Evolutionary conservation across 352 stramenopile species (phyloP), one percentile per base, ranked within the genome.

Genomic region (Phytophthora brassicae): DNA sequence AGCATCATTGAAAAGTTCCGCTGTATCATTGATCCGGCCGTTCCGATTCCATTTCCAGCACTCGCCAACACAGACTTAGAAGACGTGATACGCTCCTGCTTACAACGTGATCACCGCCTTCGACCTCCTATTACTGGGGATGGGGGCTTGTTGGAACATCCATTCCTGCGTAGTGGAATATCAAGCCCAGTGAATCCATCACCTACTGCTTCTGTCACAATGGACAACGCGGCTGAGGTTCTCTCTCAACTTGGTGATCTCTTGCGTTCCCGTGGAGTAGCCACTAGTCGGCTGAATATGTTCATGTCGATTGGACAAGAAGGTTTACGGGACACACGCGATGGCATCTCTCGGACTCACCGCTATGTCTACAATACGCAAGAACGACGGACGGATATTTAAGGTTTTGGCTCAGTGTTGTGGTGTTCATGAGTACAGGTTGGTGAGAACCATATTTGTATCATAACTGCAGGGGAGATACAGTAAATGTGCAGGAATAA

Each of bases 1-100:
- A 96, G 90, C 59, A 96, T 98, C 53, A 96, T 98, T 42, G 90
- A 98, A 56, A 98, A 98, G 71, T 88, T 99, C 24, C 87, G 96
- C 31, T 95, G 89, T 17, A 99, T 99, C 47, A 94, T 96, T 22
- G 96, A 99, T 70, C 81, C 85, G 13, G 89, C 84, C 31, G 86
- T 98, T 52, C 66, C 84, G 54, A 98, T 99, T 53, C 64, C 77
- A 19, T 98, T 96, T 65, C 91, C 92, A 12, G 58, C 75, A 9
- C 55, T 95, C 20, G 75, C 79, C 41, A 92, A 97, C 56, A 84
- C 88, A 41, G 77, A 87, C 17, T 57, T 98, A 16, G 77, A 94
- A 66, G 74, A 94, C 47, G 90, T 94, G n/a, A 90, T 97, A 35
- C 73, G 86, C 12, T 79, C 75, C 38, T 97, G 91, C 56, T 61